Conservation (phyloP, 2,329 filamentous ascomycete species). For the Nigrospora sphaerica region DNA sequence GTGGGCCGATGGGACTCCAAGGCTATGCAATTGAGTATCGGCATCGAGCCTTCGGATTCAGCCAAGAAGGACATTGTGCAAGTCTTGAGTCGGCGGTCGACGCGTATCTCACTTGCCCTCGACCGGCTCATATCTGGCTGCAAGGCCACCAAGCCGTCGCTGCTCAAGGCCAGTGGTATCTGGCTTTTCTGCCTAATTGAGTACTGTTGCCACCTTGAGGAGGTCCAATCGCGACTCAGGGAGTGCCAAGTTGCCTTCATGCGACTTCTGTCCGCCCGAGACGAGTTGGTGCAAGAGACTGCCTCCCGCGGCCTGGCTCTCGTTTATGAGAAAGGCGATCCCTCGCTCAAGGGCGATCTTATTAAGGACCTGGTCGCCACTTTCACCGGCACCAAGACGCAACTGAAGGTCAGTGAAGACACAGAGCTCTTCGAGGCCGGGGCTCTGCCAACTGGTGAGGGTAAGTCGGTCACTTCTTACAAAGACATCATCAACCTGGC, state of each 20-base stretch:
- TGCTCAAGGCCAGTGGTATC: slow-evolving; percentile 88
- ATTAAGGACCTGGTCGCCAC: slow-evolving; percentile 82
- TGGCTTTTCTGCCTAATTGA: slow-evolving; percentile 92
- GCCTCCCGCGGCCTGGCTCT: slow-evolving; percentile 85
- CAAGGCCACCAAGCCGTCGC: slow-evolving; percentile 76
- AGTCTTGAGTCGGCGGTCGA: slow-evolving; percentile 27
- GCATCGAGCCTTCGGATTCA: slow-evolving; percentile 54
- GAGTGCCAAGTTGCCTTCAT: slow-evolving; percentile 85
- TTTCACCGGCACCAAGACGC: slow-evolving; percentile 71
- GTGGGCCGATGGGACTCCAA: slow-evolving; percentile 79
- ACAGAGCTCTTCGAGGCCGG: slow-evolving; percentile 93
- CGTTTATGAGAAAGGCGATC: slow-evolving; percentile 88
- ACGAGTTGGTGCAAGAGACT: slow-evolving; percentile 93
- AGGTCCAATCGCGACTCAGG: slow-evolving; percentile 67
- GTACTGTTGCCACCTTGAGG: slow-evolving; percentile 72
- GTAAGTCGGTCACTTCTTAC: slow-evolving; percentile 86
- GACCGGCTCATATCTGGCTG: slow-evolving; percentile 71
- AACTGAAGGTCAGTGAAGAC: slow-evolving; percentile 79
- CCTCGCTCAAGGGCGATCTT: slow-evolving; percentile 70
- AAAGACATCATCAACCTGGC: slow-evolving; percentile 94
- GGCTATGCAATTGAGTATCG: slow-evolving; percentile 65
- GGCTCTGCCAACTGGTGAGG: slow-evolving; percentile 81
- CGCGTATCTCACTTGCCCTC: slow-evolving; percentile 46
- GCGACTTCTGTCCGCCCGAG: slow-evolving; percentile 75
- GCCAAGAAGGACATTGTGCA: slow-evolving; percentile 23